Percentiles rank a stretch among this genome's conserved stretches.
Conservation (phyloP, 2,329 filamentous ascomycete genomes). For the Diaporthe longicolla region DNA sequence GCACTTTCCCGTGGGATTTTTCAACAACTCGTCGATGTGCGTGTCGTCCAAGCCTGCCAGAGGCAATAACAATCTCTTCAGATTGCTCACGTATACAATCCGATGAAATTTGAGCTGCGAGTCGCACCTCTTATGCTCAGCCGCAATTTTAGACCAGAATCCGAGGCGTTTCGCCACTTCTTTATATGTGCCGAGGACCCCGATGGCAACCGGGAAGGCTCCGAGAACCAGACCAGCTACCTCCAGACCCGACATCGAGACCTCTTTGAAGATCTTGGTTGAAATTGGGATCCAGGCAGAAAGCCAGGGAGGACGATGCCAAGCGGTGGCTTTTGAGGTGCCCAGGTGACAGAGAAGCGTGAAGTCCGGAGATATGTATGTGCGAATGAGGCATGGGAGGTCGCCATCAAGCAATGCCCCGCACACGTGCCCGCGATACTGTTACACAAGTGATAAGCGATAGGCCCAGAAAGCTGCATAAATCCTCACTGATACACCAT, state of each 20-base stretch:
- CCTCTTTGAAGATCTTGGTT: background rate
- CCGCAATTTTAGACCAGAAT: constrained; percentile 10
- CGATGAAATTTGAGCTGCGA: background rate
- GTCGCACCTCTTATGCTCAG: constrained; percentile 2
- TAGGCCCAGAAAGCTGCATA: background rate
- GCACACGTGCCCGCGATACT: background rate
- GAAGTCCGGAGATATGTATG: background rate
- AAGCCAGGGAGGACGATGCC: no score
- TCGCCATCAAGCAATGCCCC: background rate
- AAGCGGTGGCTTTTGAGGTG: no score
- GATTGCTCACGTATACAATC: background rate
- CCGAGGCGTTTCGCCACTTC: constrained; percentile 4
- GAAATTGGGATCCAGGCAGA: background rate
- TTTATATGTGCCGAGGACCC: constrained; percentile 10
- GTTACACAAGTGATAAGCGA: background rate
- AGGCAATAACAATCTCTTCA: background rate
- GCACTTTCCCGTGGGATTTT: background rate
- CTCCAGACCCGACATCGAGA: background rate
- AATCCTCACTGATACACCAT: background rate
- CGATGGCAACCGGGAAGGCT: constrained; percentile 4
- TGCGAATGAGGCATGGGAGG: background rate
- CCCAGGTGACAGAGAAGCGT: background rate
- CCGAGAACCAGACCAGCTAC: background rate
- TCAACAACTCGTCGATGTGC: background rate
- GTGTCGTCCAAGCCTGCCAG: background rate